Evolutionary conservation across 305 asterid species (phyloP), one percentile per base, ranked within the genome.

Genomic region (Salvia sclarea): DNA sequence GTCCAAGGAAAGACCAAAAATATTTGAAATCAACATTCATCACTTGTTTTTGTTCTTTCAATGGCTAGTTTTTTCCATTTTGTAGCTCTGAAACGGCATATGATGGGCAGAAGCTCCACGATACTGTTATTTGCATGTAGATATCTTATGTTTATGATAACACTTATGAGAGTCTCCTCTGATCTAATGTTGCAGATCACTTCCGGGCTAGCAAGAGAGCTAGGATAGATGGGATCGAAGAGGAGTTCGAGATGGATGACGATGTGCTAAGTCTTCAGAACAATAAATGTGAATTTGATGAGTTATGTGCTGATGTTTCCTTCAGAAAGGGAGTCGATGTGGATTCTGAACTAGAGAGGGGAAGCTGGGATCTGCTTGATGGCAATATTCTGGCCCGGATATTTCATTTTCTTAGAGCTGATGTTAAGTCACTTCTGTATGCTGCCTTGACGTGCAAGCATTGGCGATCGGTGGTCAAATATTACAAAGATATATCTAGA

Each of bases 391-490:
- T 95, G 84, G 98, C 96, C 33, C 82, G 98, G 30, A 82, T 92
- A 74, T 89, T 95, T 82, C 96, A 95, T 83, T 92, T 88, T 81
- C 99, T 95, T 38, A 81, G 90, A 82, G 85, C 88, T 72, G 99
- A 95, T 85, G 69, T 85, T 14, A 92, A 80, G 82, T 85, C 97
- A 9, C 90, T 95, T 59, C 79, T 74, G 68, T 82, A 75, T 78
- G 97, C 85, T 64, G 80, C 88, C 68, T 67, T 82, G 89, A 87
- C 99, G 72, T 95, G 99, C 87, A 92, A 82, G 86, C 90, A 76
- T 79, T 95, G 99, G 99, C 86, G 87, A 72, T 85, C 95, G 43
- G 89, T 79, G 56, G 83, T 84, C 61, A 80, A 56, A 71, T 74
- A 73, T 58, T 92, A 88, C 83, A 95, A 85, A 77, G 85, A 78